phyloP scores from a whole-genome alignment of 73 alveolate genomes.

The Breviolum minutum region DNA sequence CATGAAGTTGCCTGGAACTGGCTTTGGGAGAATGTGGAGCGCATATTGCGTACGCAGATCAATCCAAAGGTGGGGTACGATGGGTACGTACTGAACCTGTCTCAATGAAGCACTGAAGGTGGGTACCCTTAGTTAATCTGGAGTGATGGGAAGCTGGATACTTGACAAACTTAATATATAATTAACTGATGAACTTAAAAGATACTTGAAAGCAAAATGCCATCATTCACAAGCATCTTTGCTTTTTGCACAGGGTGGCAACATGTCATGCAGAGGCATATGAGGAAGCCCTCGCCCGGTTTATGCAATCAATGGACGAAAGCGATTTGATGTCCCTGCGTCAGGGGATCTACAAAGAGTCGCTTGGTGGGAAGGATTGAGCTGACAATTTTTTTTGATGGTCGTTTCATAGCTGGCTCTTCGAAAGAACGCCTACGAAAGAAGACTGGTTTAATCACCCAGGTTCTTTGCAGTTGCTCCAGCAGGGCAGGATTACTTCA shows the following conservation, averaged over 20 bases:
- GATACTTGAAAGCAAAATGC: no score
- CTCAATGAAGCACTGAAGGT: background rate
- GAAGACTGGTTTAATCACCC: background rate
- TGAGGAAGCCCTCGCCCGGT: constrained; percentile 45
- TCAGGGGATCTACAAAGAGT: constrained; percentile 33
- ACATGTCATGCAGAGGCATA: background rate
- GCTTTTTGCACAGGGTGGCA: no score
- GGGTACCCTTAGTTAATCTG: background rate
- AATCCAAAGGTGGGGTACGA: constrained; percentile 38
- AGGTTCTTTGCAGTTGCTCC: constrained; percentile 49
- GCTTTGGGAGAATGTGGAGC: constrained; percentile 95
- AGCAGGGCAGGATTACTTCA: constrained; percentile 71
- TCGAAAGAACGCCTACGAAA: background rate
- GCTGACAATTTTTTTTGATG: background rate
- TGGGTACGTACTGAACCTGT: background rate
- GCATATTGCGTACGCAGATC: constrained; percentile 59
- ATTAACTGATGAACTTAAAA: no score
- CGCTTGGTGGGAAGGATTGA: background rate
- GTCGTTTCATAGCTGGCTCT: background rate
- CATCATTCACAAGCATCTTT: no score
- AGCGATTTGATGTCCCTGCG: background rate
- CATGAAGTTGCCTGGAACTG: constrained; percentile 93
- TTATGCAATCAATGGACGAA: constrained; percentile 13
- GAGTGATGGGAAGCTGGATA: background rate
- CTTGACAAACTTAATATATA: no score